phyloP scores from a whole-genome alignment of 768 basidiomycete genomes.

The Porphyrellus cyaneotinctus region DNA sequence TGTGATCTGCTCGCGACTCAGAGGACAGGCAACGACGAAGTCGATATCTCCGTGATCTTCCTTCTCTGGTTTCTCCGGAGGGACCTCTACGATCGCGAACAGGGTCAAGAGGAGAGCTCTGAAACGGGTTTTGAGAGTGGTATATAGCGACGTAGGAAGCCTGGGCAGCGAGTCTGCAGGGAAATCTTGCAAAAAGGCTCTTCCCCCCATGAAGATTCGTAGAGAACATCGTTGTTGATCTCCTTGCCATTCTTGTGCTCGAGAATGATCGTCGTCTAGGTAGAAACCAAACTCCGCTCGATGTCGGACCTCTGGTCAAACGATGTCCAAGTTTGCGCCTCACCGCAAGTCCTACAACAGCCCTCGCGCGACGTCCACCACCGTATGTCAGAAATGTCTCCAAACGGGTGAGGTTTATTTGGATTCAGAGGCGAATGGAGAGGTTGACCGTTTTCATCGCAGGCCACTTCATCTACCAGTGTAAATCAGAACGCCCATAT shows the following conservation, averaged over 20 bases:
- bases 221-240: neutral
- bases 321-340: constrained; percentile 80
- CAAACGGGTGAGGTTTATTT: constrained; percentile 45
- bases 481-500: constrained; percentile 78
- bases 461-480: constrained; percentile 93
- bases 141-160: constrained; percentile 53
- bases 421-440: constrained; percentile 4
- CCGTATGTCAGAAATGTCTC: constrained; percentile 82
- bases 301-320: neutral
- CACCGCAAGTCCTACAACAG: constrained; percentile 59
- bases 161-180: constrained; percentile 52
- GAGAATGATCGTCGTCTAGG: constrained; percentile 6
- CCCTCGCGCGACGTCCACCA: constrained; percentile 60
- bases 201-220: constrained; percentile 56
- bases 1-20: constrained; percentile 22
- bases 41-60: constrained; percentile 66
- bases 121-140: constrained; percentile 45
- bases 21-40: constrained; percentile 53
- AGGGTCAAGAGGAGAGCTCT: constrained; percentile 39
- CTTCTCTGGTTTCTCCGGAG: constrained; percentile 64
- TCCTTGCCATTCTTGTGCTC: constrained; percentile 2
- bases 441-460: neutral
- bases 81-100: constrained; percentile 51
- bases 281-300: constrained; percentile 11
- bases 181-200: constrained; percentile 52